phyloP scores from a whole-genome alignment of 768 basidiomycete genomes.

The Cantharellus cinnabarinus region DNA sequence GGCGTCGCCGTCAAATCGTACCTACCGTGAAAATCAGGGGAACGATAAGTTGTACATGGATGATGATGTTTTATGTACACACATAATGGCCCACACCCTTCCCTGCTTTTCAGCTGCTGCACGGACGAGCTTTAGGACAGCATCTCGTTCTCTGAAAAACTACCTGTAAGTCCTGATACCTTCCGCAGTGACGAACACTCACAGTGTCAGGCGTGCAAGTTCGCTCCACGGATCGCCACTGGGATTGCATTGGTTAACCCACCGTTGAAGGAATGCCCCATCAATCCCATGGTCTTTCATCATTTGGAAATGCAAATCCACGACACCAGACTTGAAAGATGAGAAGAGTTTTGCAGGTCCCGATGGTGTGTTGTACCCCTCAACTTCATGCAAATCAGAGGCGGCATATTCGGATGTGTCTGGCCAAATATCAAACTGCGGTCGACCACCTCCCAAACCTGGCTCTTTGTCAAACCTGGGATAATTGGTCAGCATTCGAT shows the following conservation, averaged over 20 bases:
- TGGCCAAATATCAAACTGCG: slow-evolving; percentile 64
- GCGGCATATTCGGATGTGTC: slow-evolving; percentile 50
- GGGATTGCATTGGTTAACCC: slow-evolving; percentile 32
- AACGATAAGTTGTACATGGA: no score
- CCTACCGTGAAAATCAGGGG: slow-evolving; percentile 22
- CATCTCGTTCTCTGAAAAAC: slow-evolving; percentile 41
- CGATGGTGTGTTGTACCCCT: slow-evolving; percentile 25
- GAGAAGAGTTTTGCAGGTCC: slow-evolving; percentile 56
- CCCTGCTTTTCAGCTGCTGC: slow-evolving; percentile 67
- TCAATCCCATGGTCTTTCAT: slow-evolving; percentile 69
- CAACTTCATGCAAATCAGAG: slow-evolving; percentile 46
- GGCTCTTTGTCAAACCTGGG: neutral
- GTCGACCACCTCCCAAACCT: slow-evolving; percentile 37
- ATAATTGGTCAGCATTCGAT: slow-evolving; percentile 2
- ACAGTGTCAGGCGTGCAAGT: neutral
- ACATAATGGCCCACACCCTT: slow-evolving; percentile 73
- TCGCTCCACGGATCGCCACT: no score
- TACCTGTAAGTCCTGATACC: neutral
- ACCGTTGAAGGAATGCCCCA: slow-evolving; percentile 66
- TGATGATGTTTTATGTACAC: slow-evolving; percentile 11
- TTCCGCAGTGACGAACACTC: neutral
- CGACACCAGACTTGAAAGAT: slow-evolving; percentile 53
- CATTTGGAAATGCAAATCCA: slow-evolving; percentile 54
- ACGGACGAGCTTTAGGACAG: slow-evolving; percentile 47
- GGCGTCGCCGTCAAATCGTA: slow-evolving; percentile 70